These are phyloP conservation scores for Pseudogymnoascus sp. DNA, from an alignment of 2,329 filamentous ascomycete species.

Conservation along the genomic window DNA sequence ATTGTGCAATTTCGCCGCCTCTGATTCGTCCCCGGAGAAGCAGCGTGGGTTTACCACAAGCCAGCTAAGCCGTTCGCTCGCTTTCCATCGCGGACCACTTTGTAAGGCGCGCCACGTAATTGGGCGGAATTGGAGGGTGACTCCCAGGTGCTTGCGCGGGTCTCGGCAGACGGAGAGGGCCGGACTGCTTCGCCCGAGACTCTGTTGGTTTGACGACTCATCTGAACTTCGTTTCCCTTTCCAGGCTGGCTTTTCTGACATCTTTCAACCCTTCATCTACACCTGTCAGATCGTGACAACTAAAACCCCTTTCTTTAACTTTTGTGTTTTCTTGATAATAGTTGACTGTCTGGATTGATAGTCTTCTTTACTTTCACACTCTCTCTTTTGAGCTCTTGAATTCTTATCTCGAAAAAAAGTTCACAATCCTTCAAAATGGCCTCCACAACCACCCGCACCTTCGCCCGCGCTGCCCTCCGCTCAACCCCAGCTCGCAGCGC, in stretches of 20 bases:
- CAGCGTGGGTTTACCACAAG: background rate
- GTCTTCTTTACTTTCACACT: background rate
- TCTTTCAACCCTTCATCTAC: background rate
- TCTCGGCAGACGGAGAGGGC: background rate
- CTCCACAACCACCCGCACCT: slow-evolving; percentile 27
- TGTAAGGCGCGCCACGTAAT: background rate
- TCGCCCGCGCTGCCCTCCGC: slow-evolving; percentile 31
- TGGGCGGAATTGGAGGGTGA: background rate
- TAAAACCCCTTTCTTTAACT: background rate
- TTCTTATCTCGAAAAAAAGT: background rate
- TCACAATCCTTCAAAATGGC: slow-evolving; percentile 26
- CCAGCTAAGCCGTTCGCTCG: background rate
- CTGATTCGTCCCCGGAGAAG: background rate
- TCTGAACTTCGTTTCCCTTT: background rate
- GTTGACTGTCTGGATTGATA: background rate
- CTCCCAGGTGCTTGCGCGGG: background rate
- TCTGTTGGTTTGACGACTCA: background rate
- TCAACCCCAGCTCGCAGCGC: slow-evolving; percentile 37
- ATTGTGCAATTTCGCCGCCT: background rate
- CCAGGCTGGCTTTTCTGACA: background rate
- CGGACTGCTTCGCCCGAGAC: background rate
- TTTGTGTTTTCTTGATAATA: background rate
- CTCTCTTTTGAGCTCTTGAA: background rate
- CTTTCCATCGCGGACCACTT: background rate
- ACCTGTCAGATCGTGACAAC: background rate